Evolutionary conservation across 495 filamentous ascomycete genomes (phyloP).

Genomic region (Bombardia bombarda): DNA sequence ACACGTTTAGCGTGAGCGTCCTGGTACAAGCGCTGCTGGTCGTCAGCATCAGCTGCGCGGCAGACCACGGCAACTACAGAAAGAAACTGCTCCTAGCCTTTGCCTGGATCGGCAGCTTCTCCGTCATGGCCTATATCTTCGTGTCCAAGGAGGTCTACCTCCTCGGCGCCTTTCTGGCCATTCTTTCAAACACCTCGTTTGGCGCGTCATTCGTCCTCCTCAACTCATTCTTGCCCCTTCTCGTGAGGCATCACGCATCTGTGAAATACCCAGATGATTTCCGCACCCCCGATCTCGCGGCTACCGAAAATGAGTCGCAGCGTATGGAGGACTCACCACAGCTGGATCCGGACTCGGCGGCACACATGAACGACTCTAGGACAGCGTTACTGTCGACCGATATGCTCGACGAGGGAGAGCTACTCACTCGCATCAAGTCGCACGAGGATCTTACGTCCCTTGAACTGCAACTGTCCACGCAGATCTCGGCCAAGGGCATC

Average conservation of each 20-base stretch:
- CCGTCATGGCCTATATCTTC: slow-evolving; percentile 84
- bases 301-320: slow-evolving; percentile 12
- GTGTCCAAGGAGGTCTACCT: slow-evolving; percentile 67
- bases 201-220: slow-evolving; percentile 79
- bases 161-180: slow-evolving; percentile 73
- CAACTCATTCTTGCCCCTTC: slow-evolving; percentile 75
- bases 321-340: slow-evolving; percentile 6
- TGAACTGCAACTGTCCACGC: slow-evolving; percentile 68
- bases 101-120: slow-evolving; percentile 68
- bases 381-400: slow-evolving; percentile 32
- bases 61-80: slow-evolving; percentile 89
- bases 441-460: slow-evolving; percentile 46
- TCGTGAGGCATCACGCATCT: slow-evolving; percentile 69
- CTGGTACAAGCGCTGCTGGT: slow-evolving; percentile 82
- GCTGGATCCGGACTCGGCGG: slow-evolving; percentile 9
- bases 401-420: slow-evolving; percentile 23
- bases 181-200: slow-evolving; percentile 84
- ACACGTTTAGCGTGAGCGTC: slow-evolving; percentile 91
- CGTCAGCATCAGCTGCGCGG: slow-evolving; percentile 90
- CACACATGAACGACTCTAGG: slow-evolving; percentile 30
- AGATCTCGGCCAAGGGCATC: slow-evolving; percentile 82
- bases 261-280: slow-evolving; percentile 23
- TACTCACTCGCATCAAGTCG: slow-evolving; percentile 24
- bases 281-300: slow-evolving; percentile 5
- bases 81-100: slow-evolving; percentile 80